Evolutionary conservation across 768 basidiomycete species (phyloP).

Genomic region (Neoboletus subvelutipes): DNA sequence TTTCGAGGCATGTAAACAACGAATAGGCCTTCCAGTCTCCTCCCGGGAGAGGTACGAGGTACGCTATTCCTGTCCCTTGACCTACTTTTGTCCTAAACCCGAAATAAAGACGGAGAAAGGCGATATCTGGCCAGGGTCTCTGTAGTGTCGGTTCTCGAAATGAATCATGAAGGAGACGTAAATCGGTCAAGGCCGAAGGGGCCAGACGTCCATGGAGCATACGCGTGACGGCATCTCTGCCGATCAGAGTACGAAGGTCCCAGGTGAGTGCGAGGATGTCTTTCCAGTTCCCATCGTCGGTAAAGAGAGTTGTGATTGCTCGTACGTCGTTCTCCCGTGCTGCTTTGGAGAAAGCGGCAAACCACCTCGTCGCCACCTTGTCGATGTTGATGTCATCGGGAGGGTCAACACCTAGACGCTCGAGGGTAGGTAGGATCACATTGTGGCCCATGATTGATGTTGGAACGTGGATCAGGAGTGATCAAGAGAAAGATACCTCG

Average conservation of each 20-base stretch:
- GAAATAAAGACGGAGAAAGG: slow-evolving; percentile 48
- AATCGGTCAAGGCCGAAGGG: slow-evolving; percentile 9
- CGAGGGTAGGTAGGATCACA: slow-evolving; percentile 28
- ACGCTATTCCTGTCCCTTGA: slow-evolving; percentile 45
- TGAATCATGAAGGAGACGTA: slow-evolving; percentile 23
- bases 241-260: slow-evolving; percentile 47
- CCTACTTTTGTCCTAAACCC: slow-evolving; percentile 48
- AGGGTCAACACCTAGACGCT: slow-evolving; percentile 23
- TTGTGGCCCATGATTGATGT: slow-evolving; percentile 2
- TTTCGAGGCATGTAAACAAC: slow-evolving; percentile 56
- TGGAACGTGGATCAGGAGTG: neutral
- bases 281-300: slow-evolving; percentile 40
- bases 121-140: slow-evolving; percentile 47
- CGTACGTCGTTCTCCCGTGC: slow-evolving; percentile 19
- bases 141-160: slow-evolving; percentile 26
- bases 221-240: slow-evolving; percentile 29
- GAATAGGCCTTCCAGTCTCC: slow-evolving; percentile 48
- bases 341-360: slow-evolving; percentile 21
- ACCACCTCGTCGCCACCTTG: slow-evolving; percentile 29
- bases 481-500: neutral
- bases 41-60: slow-evolving; percentile 47
- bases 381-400: slow-evolving; percentile 13
- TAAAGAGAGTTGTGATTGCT: slow-evolving; percentile 27
- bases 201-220: slow-evolving; percentile 37
- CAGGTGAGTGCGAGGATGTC: slow-evolving; percentile 49